Evolutionary conservation across 2,329 filamentous ascomycete species (phyloP).

Genomic region (Penicillium sp.): DNA sequence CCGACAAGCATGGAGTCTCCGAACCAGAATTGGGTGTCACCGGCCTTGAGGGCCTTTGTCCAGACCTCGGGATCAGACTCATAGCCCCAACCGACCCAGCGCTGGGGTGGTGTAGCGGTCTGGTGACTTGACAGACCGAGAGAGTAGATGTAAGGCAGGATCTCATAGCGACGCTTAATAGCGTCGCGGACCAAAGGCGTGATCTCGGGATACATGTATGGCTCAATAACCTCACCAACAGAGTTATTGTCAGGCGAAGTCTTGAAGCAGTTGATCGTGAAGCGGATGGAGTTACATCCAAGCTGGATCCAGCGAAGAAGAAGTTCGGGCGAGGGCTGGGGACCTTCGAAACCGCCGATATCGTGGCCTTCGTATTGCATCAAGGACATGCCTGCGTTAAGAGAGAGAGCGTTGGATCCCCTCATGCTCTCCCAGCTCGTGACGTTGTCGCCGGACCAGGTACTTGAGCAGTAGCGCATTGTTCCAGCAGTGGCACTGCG

Average conservation of each 20-base stretch:
- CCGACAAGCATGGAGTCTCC: constrained; percentile 66
- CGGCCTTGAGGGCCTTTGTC: constrained; percentile 59
- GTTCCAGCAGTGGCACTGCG: constrained; percentile 70
- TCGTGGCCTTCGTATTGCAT: constrained; percentile 70
- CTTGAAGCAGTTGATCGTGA: constrained; percentile 79
- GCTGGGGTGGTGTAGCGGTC: constrained; percentile 63
- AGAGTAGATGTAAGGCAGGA: constrained; percentile 72
- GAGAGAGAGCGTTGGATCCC: constrained; percentile 67
- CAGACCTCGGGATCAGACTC: constrained; percentile 67
- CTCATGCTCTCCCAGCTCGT: constrained; percentile 74
- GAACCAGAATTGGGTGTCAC: constrained; percentile 73
- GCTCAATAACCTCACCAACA: constrained; percentile 72
- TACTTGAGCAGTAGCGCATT: constrained; percentile 67
- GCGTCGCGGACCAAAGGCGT: constrained; percentile 62
- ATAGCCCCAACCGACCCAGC: constrained; percentile 74
- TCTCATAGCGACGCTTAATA: constrained; percentile 69
- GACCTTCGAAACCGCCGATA: constrained; percentile 70
- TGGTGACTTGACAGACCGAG: constrained; percentile 62
- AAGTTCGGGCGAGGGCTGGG: constrained; percentile 69
- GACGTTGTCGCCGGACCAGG: constrained; percentile 74
- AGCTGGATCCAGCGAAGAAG: constrained; percentile 73
- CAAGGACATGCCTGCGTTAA: constrained; percentile 68
- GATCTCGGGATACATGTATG: constrained; percentile 73
- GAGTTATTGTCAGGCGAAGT: constrained; percentile 65
- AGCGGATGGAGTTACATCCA: constrained; percentile 67